These are phyloP conservation scores for Pseudogymnoascus sp. DNA, from an alignment of 2,329 filamentous ascomycete genomes.

Conservation along the genomic window DNA sequence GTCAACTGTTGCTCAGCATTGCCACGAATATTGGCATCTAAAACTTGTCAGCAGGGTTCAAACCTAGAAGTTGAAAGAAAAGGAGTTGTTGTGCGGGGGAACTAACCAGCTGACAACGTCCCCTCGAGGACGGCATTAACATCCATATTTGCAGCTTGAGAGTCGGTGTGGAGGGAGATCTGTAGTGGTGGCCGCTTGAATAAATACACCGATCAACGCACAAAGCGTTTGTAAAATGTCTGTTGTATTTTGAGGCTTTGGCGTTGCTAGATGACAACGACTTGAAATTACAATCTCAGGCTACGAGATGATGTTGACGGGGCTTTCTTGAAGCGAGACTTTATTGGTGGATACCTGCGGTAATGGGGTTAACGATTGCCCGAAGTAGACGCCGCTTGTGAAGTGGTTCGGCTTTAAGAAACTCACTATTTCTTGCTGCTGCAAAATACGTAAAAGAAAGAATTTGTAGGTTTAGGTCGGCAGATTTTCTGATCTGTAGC, in stretches of 20 bases:
- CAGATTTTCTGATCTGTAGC: slow-evolving; percentile 8
- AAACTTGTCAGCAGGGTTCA: slow-evolving; percentile 31
- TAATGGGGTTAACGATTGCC: slow-evolving; percentile 12
- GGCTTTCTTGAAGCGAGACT: slow-evolving; percentile 12
- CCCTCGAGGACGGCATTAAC: slow-evolving; percentile 97
- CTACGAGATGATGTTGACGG: slow-evolving; percentile 12
- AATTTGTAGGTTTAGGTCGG: slow-evolving; percentile 1
- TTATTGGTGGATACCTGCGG: slow-evolving; percentile 13
- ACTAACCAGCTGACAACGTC: slow-evolving; percentile 88
- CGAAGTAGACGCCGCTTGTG: slow-evolving; percentile 11
- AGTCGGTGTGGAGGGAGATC: slow-evolving; percentile 8
- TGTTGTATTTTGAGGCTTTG: slow-evolving; percentile 12
- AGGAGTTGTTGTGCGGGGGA: slow-evolving; percentile 13
- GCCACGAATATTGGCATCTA: slow-evolving; percentile 85
- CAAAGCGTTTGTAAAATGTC: slow-evolving; percentile 12
- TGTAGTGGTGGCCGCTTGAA: slow-evolving; percentile 2
- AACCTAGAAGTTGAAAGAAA: slow-evolving; percentile 16
- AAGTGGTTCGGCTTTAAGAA: not conserved
- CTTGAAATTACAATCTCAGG: slow-evolving; percentile 14
- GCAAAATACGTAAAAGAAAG: slow-evolving; percentile 5
- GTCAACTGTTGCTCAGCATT: slow-evolving; percentile 90
- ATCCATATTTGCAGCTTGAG: slow-evolving; percentile 62
- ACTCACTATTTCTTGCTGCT: slow-evolving; percentile 4
- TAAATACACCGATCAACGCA: slow-evolving; percentile 13
- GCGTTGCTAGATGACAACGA: slow-evolving; percentile 14